Evolutionary conservation across 495 filamentous ascomycete genomes (phyloP).

Genomic region (Hypomontagnella submonticulosa): DNA sequence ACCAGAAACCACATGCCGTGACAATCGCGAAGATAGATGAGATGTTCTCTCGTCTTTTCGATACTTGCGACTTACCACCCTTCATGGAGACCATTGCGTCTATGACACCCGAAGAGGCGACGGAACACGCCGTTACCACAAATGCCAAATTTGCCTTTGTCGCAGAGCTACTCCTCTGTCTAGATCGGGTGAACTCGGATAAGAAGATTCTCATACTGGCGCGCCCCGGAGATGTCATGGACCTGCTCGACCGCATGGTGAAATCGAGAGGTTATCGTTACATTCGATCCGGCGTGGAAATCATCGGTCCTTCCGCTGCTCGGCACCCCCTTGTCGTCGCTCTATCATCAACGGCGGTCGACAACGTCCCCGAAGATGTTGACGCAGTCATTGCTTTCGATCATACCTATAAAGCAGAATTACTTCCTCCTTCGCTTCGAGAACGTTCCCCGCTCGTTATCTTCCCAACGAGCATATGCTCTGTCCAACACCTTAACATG

Average conservation of each 20-base stretch:
- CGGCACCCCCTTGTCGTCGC: constrained; percentile 34
- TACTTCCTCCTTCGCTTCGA: constrained; percentile 24
- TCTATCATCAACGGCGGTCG: constrained; percentile 40
- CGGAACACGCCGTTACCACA: constrained; percentile 52
- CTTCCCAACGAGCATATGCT: constrained; percentile 50
- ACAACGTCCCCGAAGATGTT: constrained; percentile 30
- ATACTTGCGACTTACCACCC: constrained; percentile 57
- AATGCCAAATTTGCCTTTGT: constrained; percentile 61
- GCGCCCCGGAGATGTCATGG: constrained; percentile 49
- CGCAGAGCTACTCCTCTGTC: constrained; percentile 51
- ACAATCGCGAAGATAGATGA: constrained; percentile 50
- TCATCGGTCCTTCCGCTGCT: constrained; percentile 24
- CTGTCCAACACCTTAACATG: constrained; percentile 60
- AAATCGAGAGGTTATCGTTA: constrained; percentile 42
- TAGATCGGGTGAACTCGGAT: constrained; percentile 45
- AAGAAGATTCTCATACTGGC: constrained; percentile 55
- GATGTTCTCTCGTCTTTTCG: constrained; percentile 52
- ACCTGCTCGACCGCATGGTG: constrained; percentile 54
- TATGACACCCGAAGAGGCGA: constrained; percentile 46
- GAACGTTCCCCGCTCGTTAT: constrained; percentile 45
- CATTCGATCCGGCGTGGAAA: constrained; percentile 40
- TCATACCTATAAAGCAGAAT: constrained; percentile 46
- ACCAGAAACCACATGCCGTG: constrained; percentile 39
- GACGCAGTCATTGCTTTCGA: constrained; percentile 58
- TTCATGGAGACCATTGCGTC: constrained; percentile 49